These are phyloP conservation scores for Dipteronia sinensis DNA, from an alignment of 345 rosid genomes.

Conservation along the genomic window DNA sequence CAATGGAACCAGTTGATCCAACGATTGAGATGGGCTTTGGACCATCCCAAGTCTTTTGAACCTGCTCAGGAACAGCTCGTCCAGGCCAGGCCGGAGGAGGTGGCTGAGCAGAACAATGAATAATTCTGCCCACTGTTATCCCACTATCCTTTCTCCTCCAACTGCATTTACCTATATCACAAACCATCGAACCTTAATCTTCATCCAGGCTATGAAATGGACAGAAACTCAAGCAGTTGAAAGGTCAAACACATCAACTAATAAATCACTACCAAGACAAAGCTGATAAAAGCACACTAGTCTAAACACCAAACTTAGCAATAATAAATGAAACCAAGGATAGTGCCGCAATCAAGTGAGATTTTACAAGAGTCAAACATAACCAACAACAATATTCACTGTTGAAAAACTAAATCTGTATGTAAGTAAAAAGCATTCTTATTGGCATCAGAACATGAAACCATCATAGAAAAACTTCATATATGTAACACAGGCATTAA, in stretches of 20 bases:
- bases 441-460: no score
- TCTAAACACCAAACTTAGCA: no score
- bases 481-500: not conserved
- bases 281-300: not conserved
- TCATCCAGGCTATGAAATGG: not conserved
- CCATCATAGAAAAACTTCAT: no score
- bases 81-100: conserved; percentile 98
- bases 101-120: conserved; percentile 68
- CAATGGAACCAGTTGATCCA: conserved; percentile 98
- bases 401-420: no score
- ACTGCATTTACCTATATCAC: conserved; percentile 52
- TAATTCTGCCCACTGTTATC: conserved; percentile 44
- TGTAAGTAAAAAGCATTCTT: no score
- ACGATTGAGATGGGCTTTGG: conserved; percentile 89
- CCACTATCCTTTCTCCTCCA: conserved; percentile 56
- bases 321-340: no score
- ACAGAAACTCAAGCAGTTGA: not conserved
- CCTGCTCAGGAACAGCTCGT: conserved; percentile 69
- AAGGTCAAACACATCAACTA: not conserved
- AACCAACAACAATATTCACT: no score
- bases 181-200: conserved; percentile 14
- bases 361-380: no score
- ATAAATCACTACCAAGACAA: not conserved
- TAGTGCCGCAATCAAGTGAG: no score
- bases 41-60: conserved; percentile 77